These are phyloP conservation scores for Microdochium paspali DNA, from an alignment of 2,329 filamentous ascomycete genomes.

Conservation along the genomic window DNA sequence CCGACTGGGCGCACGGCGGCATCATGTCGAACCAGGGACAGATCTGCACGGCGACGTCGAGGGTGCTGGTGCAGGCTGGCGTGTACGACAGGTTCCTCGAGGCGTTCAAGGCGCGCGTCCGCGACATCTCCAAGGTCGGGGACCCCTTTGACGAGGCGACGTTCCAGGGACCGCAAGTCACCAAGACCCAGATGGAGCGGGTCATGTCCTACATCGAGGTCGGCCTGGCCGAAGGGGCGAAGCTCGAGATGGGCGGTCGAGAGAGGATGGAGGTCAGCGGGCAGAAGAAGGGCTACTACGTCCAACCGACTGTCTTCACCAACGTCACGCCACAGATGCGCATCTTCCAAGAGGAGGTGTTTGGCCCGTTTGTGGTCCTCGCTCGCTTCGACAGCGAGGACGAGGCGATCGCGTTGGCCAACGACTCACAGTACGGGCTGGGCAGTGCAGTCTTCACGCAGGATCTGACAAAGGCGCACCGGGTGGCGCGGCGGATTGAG, in stretches of 20 bases:
- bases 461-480: constrained; percentile 27
- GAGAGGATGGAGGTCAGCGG: constrained; percentile 28
- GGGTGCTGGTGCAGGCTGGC: background rate
- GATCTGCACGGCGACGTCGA: constrained; percentile 1
- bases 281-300: constrained; percentile 1
- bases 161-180: constrained; percentile 1
- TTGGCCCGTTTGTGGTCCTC: constrained; percentile 3
- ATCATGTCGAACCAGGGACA: constrained; percentile 1
- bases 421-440: constrained; percentile 35
- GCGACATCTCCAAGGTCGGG: background rate
- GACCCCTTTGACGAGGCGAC: background rate
- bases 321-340: constrained; percentile 2
- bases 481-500: constrained; percentile 35
- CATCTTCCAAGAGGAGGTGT: constrained; percentile 2
- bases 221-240: background rate
- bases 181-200: background rate
- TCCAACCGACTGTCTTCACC: constrained; percentile 2
- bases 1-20: background rate
- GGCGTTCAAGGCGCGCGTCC: background rate
- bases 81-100: background rate
- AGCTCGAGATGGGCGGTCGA: constrained; percentile 25
- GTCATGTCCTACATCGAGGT: background rate
- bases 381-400: constrained; percentile 1
- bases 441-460: constrained; percentile 40
- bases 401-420: constrained; percentile 1